phyloP scores from a whole-genome alignment of 371 early-diverging fungal genomes.

The Rhizomucor pusillus region DNA sequence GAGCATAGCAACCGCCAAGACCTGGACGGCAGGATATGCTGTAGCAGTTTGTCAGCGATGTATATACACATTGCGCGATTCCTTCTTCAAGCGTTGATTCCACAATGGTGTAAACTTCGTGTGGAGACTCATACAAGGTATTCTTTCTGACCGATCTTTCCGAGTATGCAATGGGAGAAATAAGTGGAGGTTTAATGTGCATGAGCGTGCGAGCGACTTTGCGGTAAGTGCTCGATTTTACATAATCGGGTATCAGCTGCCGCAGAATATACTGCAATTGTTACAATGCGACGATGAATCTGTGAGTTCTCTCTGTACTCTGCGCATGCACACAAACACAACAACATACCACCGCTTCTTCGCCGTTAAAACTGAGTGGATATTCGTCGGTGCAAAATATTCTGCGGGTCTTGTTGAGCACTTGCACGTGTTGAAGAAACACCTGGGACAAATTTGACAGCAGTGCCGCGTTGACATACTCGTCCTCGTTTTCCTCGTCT shows the following conservation, averaged over 20 bases:
- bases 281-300: background rate
- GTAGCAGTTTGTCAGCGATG: slow-evolving; percentile 39
- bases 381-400: slow-evolving; percentile 41
- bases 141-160: slow-evolving; percentile 39
- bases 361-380: slow-evolving; percentile 42
- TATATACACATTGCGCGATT: slow-evolving; percentile 32
- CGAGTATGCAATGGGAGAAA: slow-evolving; percentile 35
- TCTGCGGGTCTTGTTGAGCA: slow-evolving; percentile 26
- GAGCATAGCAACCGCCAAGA: slow-evolving; percentile 39
- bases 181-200: slow-evolving; percentile 30
- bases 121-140: slow-evolving; percentile 32
- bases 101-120: slow-evolving; percentile 36
- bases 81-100: slow-evolving; percentile 25
- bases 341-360: slow-evolving; percentile 38
- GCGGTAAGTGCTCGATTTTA: slow-evolving; percentile 15
- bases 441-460: slow-evolving; percentile 28
- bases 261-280: slow-evolving; percentile 30
- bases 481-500: background rate
- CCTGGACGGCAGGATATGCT: slow-evolving; percentile 28
- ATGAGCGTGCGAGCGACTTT: slow-evolving; percentile 35
- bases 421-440: slow-evolving; percentile 24
- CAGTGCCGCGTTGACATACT: slow-evolving; percentile 27
- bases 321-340: background rate
- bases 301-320: background rate
- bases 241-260: slow-evolving; percentile 22